Evolutionary conservation across 768 basidiomycete genomes (phyloP).

Genomic region (Hericium alpestre): DNA sequence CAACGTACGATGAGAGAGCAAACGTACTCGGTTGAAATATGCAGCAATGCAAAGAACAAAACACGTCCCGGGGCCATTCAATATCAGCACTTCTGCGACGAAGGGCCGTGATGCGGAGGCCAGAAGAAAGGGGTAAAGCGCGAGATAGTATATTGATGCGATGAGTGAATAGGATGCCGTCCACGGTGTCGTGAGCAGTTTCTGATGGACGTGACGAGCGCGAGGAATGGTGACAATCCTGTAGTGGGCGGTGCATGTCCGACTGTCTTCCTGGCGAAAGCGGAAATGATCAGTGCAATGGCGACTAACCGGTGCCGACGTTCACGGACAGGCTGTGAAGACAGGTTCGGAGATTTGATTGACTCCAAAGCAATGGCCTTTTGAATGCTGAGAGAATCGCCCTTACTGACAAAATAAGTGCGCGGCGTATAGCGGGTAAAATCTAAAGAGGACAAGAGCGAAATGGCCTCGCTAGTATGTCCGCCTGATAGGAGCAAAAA

Average conservation of each 20-base stretch:
- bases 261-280: neutral
- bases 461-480: slow-evolving; percentile 82
- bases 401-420: slow-evolving; percentile 73
- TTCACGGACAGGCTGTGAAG: slow-evolving; percentile 13
- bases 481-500: slow-evolving; percentile 49
- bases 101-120: slow-evolving; percentile 7
- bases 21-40: slow-evolving; percentile 60
- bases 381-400: slow-evolving; percentile 65
- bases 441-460: slow-evolving; percentile 62
- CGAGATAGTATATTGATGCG: slow-evolving; percentile 50
- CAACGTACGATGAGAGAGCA: neutral
- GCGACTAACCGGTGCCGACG: neutral
- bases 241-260: slow-evolving; percentile 22
- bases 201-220: slow-evolving; percentile 79
- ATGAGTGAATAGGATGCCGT: slow-evolving; percentile 55
- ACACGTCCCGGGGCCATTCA: slow-evolving; percentile 96
- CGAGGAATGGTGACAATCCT: slow-evolving; percentile 65
- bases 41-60: slow-evolving; percentile 65
- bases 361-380: slow-evolving; percentile 63
- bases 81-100: slow-evolving; percentile 66
- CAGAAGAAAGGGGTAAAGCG: slow-evolving; percentile 38
- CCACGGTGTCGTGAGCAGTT: slow-evolving; percentile 55
- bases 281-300: neutral
- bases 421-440: slow-evolving; percentile 66
- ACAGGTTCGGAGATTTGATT: slow-evolving; percentile 18